Base-by-base conservation (phyloP, 2,329 filamentous ascomycete genomes). In the Pochonia chlamydosporia region DNA sequence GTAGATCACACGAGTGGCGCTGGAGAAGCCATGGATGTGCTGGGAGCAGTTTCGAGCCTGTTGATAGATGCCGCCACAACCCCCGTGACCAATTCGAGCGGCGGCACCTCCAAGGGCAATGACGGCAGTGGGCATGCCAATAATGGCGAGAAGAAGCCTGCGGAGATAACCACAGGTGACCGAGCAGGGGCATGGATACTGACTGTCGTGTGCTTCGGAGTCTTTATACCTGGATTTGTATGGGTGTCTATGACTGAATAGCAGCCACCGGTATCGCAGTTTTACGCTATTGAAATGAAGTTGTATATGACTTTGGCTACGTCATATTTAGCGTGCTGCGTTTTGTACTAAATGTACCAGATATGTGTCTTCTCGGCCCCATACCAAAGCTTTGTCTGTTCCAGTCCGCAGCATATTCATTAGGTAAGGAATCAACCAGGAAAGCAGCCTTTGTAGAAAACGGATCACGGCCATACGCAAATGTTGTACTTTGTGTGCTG, bases 21-120 rank as follows among this genome's bases (percentile, higher is more conserved):
- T 10, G 78, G 80, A 8, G 76, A 83, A 58, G 70, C 77, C 57
- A 79, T 83, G 69, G 75, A 73, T 30, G 78, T 76, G 0, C 61
- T 82, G 6, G 73, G 73, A 5, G 71, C 79, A 4, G 71, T 84
- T 13, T 73, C 73, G 13, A 70, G 68, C 3, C 64, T 74, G 5
- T 56, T 81, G 13, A 67, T 78, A 8, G 57, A 64, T 5, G 58
- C 68, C 8, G 67, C 63, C 3, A 59, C 57, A 2, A 59, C 59
- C 0, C 70, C 74, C 0, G 68, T 72, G 2, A 76, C 73, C 0
- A 71, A 71, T 4, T 49, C 41, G 0, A 75, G 70, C 1, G 79
- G 78, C 8, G 80, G 79, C 26, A 79, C 67, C 0, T 73, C 69
- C 3, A 62, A 58, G 48, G 71, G 71, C 0, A 59, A 73, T 36